Evolutionary conservation across 805 yeast genomes (phyloP), one percentile per base, ranked within the genome.

Genomic region (Metschnikowia chrysomelidarum): DNA sequence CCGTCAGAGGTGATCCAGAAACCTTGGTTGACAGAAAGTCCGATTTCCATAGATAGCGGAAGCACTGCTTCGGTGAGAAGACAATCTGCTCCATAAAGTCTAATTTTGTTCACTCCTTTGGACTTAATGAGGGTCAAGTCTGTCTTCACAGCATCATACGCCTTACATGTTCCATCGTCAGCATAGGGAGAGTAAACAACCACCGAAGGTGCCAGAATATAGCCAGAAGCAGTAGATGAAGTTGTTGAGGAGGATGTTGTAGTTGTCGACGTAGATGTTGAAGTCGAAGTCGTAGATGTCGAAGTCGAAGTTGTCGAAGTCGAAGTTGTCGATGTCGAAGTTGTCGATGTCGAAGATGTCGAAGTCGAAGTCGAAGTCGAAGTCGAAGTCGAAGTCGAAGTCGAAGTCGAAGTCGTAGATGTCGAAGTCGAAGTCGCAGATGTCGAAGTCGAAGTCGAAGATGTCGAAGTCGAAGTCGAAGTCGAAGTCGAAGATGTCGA

Each of bases 61-160:
- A 78, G 70, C 24, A 87, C 78, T 3, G 82, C 78, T 19, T 71
- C 53, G 31, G 85, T 60, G 17, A 83, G 75, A 56, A 75, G 70
- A 67, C 97, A 89, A 60, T 89, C 97, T 40, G 86, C 82, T 49
- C 95, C 95, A 56, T 89, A 89, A 34, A 87, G 57, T 67, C 97
- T 78, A 35, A 89, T 64, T 34, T 73, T 73, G 24, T 62, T 55
- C 50, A 88, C 80, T 36, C 87, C 85, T 53, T 76, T 78, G 37
- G 73, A 56, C 17, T 61, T 53, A 50, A 89, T 84, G 41, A 63
- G 51, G 19, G 64, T 46, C 40, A 89, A 67, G 59, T 89, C 96
- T 15, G 63, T 43, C 30, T 58, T 40, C 27, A 89, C 84, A 10
- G 73, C 55, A 36, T 53, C 63, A 27, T 70, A 60, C 41, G 64